Conservation (phyloP, 257 asterid genomes). For the Perilla frutescens region DNA sequence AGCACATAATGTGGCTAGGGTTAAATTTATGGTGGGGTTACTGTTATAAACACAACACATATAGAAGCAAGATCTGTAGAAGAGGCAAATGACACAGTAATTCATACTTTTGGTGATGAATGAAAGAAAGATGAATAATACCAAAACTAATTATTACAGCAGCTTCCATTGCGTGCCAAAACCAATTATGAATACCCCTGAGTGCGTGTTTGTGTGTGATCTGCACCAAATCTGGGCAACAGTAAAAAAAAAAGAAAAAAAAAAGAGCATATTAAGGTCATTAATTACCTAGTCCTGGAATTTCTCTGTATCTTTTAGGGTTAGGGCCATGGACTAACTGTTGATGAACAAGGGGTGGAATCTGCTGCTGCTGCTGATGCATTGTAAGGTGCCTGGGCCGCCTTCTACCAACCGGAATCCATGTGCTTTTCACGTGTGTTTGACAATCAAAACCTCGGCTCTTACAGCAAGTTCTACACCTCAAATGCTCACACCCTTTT, state of each 20-base stretch:
- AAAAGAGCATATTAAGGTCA: no score
- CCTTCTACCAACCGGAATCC: conserved; percentile 65
- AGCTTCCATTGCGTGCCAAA: conserved; percentile 16
- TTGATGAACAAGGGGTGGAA: conserved; percentile 29
- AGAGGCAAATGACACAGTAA: conserved; percentile 12
- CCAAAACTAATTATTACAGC: conserved; percentile 17
- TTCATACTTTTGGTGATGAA: background rate
- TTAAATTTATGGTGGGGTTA: conserved; percentile 24
- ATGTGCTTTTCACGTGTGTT: conserved; percentile 80
- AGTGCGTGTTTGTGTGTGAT: conserved; percentile 34
- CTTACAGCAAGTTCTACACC: conserved; percentile 82
- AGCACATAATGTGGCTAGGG: conserved; percentile 40
- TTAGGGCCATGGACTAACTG: conserved; percentile 37
- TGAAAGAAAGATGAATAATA: no score
- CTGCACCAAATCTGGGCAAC: conserved; percentile 21
- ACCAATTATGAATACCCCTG: conserved; percentile 5
- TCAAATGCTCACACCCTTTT: conserved; percentile 55
- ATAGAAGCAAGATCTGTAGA: background rate
- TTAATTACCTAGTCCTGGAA: conserved; percentile 47
- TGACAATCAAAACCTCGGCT: conserved; percentile 68
- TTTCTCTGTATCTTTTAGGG: conserved; percentile 71
- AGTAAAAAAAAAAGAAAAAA: background rate
- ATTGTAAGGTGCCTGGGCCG: conserved; percentile 49
- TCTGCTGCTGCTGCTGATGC: conserved; percentile 49
- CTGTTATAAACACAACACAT: conserved; percentile 12